Conservation (phyloP, 176 grass and related monocot species). For the Lolium rigidum region DNA sequence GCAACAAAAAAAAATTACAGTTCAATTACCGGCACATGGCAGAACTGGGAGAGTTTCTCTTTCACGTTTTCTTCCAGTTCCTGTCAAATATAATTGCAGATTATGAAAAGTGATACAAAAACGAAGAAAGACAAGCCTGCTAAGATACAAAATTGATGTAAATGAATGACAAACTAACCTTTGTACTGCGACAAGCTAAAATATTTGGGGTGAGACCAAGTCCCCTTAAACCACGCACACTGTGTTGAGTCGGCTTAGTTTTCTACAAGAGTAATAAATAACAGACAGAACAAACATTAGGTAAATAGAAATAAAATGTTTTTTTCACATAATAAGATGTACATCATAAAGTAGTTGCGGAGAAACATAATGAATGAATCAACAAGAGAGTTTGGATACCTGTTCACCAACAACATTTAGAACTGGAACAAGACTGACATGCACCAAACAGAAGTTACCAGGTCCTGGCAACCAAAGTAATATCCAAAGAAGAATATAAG, state of each 20-base stretch:
- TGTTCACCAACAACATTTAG: conserved; percentile 88
- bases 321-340: not conserved
- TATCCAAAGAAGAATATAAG: conserved; percentile 29
- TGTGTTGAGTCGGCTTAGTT: conserved; percentile 92
- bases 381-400: conserved; percentile 44
- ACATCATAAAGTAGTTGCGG: not conserved
- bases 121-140: conserved; percentile 15
- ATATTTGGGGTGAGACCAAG: conserved; percentile 83
- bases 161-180: conserved; percentile 44
- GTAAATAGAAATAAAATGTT: not conserved
- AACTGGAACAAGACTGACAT: conserved; percentile 92
- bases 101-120: conserved; percentile 22
- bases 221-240: conserved; percentile 77
- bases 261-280: conserved; percentile 52
- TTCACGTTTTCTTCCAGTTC: conserved; percentile 73
- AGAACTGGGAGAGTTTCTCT: conserved; percentile 86
- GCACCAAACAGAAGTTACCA: conserved; percentile 81
- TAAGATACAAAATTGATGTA: not conserved
- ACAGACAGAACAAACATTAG: conserved; percentile 5
- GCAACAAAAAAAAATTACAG: conserved; percentile 1
- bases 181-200: conserved; percentile 79
- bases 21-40: conserved; percentile 77
- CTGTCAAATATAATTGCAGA: conserved; percentile 43
- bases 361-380: conserved; percentile 16
- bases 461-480: conserved; percentile 57